Evolutionary conservation across 1,284 basidiomycete genomes (phyloP).

Genomic region (Singerocomus inundabilis): DNA sequence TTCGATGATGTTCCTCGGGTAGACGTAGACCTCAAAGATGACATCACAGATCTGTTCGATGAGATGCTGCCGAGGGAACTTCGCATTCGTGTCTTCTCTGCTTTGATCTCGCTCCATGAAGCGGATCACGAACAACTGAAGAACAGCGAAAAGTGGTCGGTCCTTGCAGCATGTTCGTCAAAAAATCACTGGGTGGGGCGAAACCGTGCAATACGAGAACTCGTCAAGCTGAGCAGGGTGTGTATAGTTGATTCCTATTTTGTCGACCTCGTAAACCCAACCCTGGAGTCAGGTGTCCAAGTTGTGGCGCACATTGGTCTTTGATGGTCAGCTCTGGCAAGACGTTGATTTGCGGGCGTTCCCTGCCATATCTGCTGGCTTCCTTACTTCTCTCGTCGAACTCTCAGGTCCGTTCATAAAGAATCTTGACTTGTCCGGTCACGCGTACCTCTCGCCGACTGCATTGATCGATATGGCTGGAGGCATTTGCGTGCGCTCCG

Average conservation of each 20-base stretch:
- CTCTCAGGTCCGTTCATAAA: slow-evolving; percentile 67
- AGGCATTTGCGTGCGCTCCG: slow-evolving; percentile 47
- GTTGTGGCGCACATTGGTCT: slow-evolving; percentile 73
- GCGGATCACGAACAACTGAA: slow-evolving; percentile 47
- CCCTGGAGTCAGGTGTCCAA: slow-evolving; percentile 67
- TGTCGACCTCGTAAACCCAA: slow-evolving; percentile 11
- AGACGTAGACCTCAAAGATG: slow-evolving; percentile 38
- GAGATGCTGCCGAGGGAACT: slow-evolving; percentile 73
- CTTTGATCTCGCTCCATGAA: slow-evolving; percentile 54
- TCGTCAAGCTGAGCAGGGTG: slow-evolving; percentile 80
- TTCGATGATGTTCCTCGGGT: slow-evolving; percentile 52
- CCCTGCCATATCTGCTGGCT: slow-evolving; percentile 49
- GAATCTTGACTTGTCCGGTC: slow-evolving; percentile 65
- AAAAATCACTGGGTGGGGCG: slow-evolving; percentile 70
- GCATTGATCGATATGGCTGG: slow-evolving; percentile 52
- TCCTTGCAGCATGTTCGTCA: slow-evolving; percentile 51
- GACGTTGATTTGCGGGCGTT: slow-evolving; percentile 61
- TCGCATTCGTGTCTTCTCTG: slow-evolving; percentile 60
- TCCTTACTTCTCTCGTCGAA: slow-evolving; percentile 51
- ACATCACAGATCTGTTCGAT: slow-evolving; percentile 62
- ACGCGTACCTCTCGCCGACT: slow-evolving; percentile 51
- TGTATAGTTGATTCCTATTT: slow-evolving; percentile 34
- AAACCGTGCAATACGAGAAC: slow-evolving; percentile 69
- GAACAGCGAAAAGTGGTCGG: slow-evolving; percentile 52
- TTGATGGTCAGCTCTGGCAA: slow-evolving; percentile 88